Evolutionary conservation across 208 protist genomes (phyloP), one percentile per base, ranked within the genome.

Genomic region (Trypanosoma cruzi): DNA sequence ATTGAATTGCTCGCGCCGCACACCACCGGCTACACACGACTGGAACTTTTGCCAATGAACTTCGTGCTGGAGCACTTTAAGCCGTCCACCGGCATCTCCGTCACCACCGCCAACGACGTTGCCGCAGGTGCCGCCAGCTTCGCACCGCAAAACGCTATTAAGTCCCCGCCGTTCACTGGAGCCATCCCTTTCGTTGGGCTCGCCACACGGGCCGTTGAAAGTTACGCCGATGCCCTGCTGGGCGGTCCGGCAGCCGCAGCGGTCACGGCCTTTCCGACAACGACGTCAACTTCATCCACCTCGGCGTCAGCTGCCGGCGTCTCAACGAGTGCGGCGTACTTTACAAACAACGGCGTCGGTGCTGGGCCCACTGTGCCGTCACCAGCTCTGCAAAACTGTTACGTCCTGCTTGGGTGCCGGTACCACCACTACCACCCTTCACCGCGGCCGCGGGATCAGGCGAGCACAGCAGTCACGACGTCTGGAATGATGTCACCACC

Each of bases 41-140:
- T 85, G 0, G 84, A 89, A 54, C 73, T 89, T 0, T 36, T 89
- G 7, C 80, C 84, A 22, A 63, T 89, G 14, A 59, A 58, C 32
- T 89, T 89, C 48, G 80, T 84, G 7, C 42, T 73, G 32, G 80
- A 89, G 18, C 37, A 86, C 2, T 68, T 79, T n/a, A 77, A 64
- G 32, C 65, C 52, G 7, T 56, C 75, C 24, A 52, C 34, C 29
- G 16, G 44, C 44, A n/a, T n/a, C n/a, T n/a, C n/a, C n/a, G n/a
- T n/a, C n/a, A n/a, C n/a, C 4, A 5, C 40, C 0, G 4, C 10
- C 42, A 24, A 0, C 16, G 63, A 68, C 20, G 4, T 18, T 18
- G 7, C 18, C 22, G 10, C 46, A 29, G 44, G 16, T 20, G 11
- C 44, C 20, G 11, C 44, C 20, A 4, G 16, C 20, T 6, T 22